Conservation (phyloP, 805 yeast species). For the Zygoascus biomembranicola region DNA sequence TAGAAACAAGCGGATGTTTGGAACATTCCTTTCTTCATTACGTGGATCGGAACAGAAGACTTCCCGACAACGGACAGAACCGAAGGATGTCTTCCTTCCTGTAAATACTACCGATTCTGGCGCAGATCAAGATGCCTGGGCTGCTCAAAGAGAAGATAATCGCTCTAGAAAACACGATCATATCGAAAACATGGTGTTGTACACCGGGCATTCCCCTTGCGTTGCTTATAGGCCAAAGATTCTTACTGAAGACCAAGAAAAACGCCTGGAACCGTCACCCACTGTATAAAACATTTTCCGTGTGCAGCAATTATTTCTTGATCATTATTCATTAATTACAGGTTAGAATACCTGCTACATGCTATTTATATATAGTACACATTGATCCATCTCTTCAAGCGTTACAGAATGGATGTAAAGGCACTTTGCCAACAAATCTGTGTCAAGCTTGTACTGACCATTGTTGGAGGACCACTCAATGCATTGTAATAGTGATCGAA, state of each 20-base stretch:
- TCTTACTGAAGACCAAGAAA: conserved; percentile 8
- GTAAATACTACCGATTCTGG: not conserved
- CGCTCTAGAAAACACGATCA: conserved; percentile 3
- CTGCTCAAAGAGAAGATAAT: conserved; percentile 4
- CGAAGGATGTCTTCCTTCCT: not conserved
- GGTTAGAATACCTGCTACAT: not conserved
- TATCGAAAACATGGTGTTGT: conserved; percentile 6
- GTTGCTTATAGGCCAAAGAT: conserved; percentile 11
- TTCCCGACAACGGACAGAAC: not conserved
- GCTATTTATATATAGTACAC: conserved; percentile 11
- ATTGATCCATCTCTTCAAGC: conserved; percentile 22
- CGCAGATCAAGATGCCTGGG: conserved; percentile 1
- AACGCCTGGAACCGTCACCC: not conserved
- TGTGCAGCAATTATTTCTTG: not conserved
- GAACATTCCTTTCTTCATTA: conserved; percentile 12
- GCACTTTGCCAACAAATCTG: conserved; percentile 72
- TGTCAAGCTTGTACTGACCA: conserved; percentile 37
- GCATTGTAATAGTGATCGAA: conserved; percentile 66
- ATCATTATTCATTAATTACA: not conserved
- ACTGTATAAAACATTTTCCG: not conserved
- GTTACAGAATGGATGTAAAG: conserved; percentile 50
- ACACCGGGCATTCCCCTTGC: conserved; percentile 8
- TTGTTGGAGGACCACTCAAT: conserved; percentile 74
- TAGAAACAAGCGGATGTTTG: conserved; percentile 13
- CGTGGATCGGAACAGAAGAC: not conserved